Evolutionary conservation across 73 alveolate species (phyloP), one percentile per base, ranked within the genome.

Genomic region (Tetrahymena borealis): DNA sequence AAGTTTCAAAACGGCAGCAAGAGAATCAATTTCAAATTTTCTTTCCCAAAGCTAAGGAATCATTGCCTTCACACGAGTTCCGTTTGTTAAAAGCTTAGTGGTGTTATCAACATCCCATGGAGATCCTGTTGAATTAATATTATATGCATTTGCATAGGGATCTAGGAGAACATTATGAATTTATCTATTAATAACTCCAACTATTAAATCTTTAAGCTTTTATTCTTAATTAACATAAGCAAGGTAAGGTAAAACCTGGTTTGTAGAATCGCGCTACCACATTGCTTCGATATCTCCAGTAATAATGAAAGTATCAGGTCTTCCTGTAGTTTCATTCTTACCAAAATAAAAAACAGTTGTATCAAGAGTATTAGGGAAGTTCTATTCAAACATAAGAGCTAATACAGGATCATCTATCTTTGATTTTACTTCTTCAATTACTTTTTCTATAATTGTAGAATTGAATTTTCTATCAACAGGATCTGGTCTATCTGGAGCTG

Each of bases 71-170:
- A 40, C 94, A 41, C 95, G 94, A 24, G 94, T 91, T 37, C 97
- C 97, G 35, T 60, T 60, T 93, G 91, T 35, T 37, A 91, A 91
- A 78, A 93, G 91, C 93, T 96, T 94, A 91, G 96, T 95, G 31
- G 98, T 96, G 15, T 94, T 95, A 92, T 97, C 99, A 79, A 92
- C 94, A 13, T 38, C 32, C 97, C 98, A 96, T 77, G 97, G 97
- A 13, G 98, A 96, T 90, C 90, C 39, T 92, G 91, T 91, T 32
- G 95, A 94, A 20, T 90, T 91, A 90, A 93, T 93, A 93, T 97
- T 96, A 93, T 96, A 97, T 11, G 99, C 99, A 78, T 97, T 97
- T 15, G 99, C 99, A 95, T 93, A 97, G 36, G 98, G 98, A 90
- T 96, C 99, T 11, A 95, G 90, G 90, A 96, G 90, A n/a, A 97